phyloP scores from a whole-genome alignment of 75 land plant species.

The Isoetes taiwanensis region DNA sequence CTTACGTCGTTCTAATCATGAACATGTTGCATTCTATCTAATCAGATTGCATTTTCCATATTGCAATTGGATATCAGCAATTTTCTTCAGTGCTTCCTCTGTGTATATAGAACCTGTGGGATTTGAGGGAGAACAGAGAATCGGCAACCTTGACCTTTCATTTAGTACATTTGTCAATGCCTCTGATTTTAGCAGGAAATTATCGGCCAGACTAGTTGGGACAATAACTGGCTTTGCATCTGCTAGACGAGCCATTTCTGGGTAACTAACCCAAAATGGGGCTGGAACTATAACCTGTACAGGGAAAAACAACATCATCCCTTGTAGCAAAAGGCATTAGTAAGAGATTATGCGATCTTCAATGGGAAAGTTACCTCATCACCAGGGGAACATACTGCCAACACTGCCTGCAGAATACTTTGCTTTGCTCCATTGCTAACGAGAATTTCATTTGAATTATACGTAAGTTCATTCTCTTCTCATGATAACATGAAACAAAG shows the following conservation, averaged over 20 bases:
- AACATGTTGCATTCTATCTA: too few species aligned
- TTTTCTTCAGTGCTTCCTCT: conserved; percentile 50
- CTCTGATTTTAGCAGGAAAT: conserved; percentile 78
- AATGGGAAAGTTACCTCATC: conserved; percentile 57
- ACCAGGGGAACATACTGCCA: conserved; percentile 93
- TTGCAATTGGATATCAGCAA: conserved; percentile 71
- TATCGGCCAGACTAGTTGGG: conserved; percentile 50
- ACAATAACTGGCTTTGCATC: conserved; percentile 82
- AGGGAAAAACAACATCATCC: conserved; percentile 4
- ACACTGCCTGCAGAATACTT: conserved; percentile 68
- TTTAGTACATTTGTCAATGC: conserved; percentile 47
- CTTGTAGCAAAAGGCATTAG: background rate
- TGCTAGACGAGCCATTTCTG: conserved; percentile 85
- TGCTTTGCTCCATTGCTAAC: conserved; percentile 99
- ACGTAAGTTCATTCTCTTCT: conserved; percentile 93
- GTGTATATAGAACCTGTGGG: conserved; percentile 96
- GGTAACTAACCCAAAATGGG: conserved; percentile 94
- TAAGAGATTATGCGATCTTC: background rate
- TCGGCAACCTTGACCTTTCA: conserved; percentile 80
- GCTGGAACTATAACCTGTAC: conserved; percentile 88
- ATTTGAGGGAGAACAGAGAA: conserved; percentile 88
- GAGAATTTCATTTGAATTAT: conserved; percentile 77
- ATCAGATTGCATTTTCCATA: too few species aligned
- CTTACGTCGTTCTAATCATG: too few species aligned
- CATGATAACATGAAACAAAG: too few species aligned